A percentile compares a stretch with the other conserved stretches of the same genome.
Evolutionary conservation across 2,329 filamentous ascomycete species (phyloP).

Genomic region (Colletotrichum magnum): DNA sequence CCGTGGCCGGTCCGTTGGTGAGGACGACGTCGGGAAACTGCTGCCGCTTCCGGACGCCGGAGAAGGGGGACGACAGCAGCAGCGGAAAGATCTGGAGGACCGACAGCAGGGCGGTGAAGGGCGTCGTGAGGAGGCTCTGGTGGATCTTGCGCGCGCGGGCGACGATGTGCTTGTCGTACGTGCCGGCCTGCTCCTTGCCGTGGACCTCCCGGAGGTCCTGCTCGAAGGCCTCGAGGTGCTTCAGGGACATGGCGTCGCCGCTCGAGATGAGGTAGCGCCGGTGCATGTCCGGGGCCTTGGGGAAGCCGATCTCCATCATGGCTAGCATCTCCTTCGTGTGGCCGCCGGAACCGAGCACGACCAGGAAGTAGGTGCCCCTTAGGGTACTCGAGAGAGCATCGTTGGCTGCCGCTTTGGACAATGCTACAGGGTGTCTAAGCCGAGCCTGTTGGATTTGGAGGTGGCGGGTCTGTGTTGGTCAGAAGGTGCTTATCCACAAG

Average conservation of each 20-base stretch:
- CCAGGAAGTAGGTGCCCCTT: conserved; percentile 71
- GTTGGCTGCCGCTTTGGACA: conserved; percentile 17
- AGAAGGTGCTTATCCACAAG: not conserved
- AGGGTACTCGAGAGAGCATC: conserved; percentile 37
- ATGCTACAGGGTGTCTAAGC: conserved; percentile 9
- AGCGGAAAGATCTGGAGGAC: conserved; percentile 73
- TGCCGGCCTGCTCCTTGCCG: conserved; percentile 52
- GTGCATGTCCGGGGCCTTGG: conserved; percentile 67
- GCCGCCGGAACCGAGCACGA: conserved; percentile 92
- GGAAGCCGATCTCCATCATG: conserved; percentile 77
- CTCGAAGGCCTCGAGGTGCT: conserved; percentile 74
- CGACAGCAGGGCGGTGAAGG: conserved; percentile 76
- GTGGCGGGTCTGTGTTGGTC: conserved; percentile 25
- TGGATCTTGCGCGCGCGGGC: conserved; percentile 86
- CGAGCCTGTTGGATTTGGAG: conserved; percentile 31
- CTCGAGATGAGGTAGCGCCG: conserved; percentile 87
- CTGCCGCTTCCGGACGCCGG: conserved; percentile 43
- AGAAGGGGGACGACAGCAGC: conserved; percentile 57
- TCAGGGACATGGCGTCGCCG: conserved; percentile 81
- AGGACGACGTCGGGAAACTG: conserved; percentile 81
- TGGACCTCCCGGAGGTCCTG: conserved; percentile 48
- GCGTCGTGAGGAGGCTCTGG: conserved; percentile 82
- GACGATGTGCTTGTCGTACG: conserved; percentile 77
- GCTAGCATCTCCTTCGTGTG: conserved; percentile 96
- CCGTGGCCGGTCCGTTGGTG: conserved; percentile 91